Base-by-base conservation (phyloP, 805 yeast species). In the Yarrowia sp. region DNA sequence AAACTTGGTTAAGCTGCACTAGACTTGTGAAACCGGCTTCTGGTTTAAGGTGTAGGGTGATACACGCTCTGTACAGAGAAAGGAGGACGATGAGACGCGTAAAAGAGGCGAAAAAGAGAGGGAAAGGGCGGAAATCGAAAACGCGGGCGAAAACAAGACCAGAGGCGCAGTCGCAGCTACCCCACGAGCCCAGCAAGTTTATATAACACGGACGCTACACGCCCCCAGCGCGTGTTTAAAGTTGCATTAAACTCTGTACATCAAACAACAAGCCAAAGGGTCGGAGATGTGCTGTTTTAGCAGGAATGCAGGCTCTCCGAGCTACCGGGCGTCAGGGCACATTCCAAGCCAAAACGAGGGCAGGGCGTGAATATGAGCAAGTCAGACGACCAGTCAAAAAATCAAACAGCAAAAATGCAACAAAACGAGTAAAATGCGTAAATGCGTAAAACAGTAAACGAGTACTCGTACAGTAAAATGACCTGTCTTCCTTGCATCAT, bases 281-380 rank as follows among this genome's bases (percentile, higher is more conserved):
- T 33, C 41, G 58, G 40, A 51, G 58, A 51, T 51, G 58, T 22
- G 41, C 41, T 51, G 41, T 49, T 49, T 49, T 49, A 49, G 40
- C 56, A 32, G 56, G 56, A 49, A 49, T 49, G 56, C 54, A 48
- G 38, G 38, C 54, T 41, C 17, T 10, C 33, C 12, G 33, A 10
- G 21, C 30, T 38, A 38, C 22, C 22, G 17, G 33, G 6, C 30
- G 3, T 5, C 11, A 11, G 17, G 21, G 5, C 58, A 22, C 58
- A 51, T 51, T 51, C 58, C 54, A 9, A 43, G 49, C 32, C 49
- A 43, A 43, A 14, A 11, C 3, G 12, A 22, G 12, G 22, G 21
- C 26, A 40, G 44, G n/a, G n/a, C n/a, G n/a, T n/a, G n/a, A n/a
- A n/a, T n/a, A n/a, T n/a, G n/a, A n/a, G n/a, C n/a, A n/a, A n/a